A percentile compares a stretch with the other conserved stretches of the same genome.
Conservation (phyloP, 2,329 filamentous ascomycete species). For the Xylaria polymorpha region DNA sequence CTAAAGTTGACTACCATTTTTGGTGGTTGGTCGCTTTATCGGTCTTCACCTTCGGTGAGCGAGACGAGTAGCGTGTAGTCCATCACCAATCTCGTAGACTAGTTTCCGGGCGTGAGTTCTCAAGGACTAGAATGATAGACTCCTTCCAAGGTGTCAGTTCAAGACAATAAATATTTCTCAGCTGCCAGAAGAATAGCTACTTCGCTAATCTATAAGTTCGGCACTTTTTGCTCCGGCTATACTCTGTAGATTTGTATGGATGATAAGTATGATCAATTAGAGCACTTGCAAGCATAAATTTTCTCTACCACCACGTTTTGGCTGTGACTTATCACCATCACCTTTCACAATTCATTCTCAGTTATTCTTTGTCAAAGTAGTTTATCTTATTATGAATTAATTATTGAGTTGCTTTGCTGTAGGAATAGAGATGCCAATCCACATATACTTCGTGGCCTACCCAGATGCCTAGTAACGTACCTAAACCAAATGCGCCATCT, state of each 20-base stretch:
- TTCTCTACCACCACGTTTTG: neutral
- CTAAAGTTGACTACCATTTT: neutral
- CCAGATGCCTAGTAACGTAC: no score
- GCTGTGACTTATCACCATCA: neutral
- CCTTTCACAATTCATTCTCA: neutral
- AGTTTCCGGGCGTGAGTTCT: neutral
- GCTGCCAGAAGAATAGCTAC: neutral
- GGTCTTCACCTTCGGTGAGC: neutral
- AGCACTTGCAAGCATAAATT: neutral
- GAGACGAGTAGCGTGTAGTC: neutral
- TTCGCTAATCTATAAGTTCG: neutral
- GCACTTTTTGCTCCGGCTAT: neutral
- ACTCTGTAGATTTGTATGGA: no score
- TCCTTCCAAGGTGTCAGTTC: neutral
- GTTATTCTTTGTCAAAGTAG: neutral
- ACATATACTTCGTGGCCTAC: neutral
- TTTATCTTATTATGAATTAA: neutral
- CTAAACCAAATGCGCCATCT: neutral
- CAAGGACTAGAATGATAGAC: neutral
- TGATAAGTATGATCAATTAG: no score
- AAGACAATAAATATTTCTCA: neutral
- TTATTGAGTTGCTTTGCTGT: neutral
- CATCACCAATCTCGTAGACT: neutral
- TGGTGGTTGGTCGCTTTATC: neutral
- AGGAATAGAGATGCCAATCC: neutral